These are phyloP conservation scores for Salix dunnii DNA, from an alignment of 345 rosid genomes.

Conservation along the genomic window DNA sequence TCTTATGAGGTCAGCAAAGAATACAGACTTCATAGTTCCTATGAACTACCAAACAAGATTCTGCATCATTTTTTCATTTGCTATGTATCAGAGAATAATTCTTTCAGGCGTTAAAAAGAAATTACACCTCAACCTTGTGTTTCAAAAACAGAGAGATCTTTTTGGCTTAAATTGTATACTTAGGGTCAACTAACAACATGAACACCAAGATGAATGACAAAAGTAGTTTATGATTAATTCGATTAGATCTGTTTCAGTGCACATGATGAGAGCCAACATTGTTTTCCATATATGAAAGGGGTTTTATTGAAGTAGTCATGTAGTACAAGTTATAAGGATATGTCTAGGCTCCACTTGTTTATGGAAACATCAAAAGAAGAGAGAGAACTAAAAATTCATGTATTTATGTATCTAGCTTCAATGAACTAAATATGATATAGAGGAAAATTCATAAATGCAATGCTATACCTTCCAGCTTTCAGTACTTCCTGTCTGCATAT, in stretches of 20 bases:
- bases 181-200: neutral
- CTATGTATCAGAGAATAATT: neutral
- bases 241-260: neutral
- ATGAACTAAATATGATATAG: neutral
- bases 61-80: neutral
- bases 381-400: neutral
- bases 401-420: neutral
- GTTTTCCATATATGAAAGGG: neutral
- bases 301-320: neutral
- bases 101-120: neutral
- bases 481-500: conserved; percentile 53
- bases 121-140: neutral
- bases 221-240: neutral
- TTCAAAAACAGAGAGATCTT: neutral
- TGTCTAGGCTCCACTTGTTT: neutral
- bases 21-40: neutral
- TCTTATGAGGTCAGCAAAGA: neutral
- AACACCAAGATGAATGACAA: neutral
- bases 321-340: neutral
- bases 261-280: neutral
- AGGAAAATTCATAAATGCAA: conserved; percentile 11
- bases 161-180: too few species aligned
- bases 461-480: conserved; percentile 83
- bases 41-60: neutral
- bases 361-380: neutral